phyloP scores from a whole-genome alignment of 352 stramenopile species.

The Globisporangium heterothallicum region DNA sequence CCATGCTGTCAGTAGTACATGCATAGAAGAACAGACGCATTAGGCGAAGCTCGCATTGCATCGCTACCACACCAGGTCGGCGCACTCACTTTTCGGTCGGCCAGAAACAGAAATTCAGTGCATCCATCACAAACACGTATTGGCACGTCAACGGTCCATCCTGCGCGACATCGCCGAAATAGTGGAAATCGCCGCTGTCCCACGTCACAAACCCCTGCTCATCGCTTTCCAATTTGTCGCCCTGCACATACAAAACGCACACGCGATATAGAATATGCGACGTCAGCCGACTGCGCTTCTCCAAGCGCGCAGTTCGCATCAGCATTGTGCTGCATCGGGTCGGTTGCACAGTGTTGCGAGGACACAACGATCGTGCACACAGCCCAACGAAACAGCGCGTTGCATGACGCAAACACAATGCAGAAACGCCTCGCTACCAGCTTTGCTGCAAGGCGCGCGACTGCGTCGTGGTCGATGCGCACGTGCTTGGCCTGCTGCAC shows the following conservation, averaged over 20 bases:
- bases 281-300: background rate
- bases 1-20: slow-evolving; percentile 37
- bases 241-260: too few relatives aligned
- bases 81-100: slow-evolving; percentile 48
- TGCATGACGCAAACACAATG: background rate
- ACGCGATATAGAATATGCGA: too few relatives aligned
- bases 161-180: slow-evolving; percentile 62
- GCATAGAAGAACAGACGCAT: too few relatives aligned
- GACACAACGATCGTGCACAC: too few relatives aligned
- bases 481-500: slow-evolving; percentile 31
- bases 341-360: too few relatives aligned
- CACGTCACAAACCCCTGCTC: slow-evolving; percentile 52
- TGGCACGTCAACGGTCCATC: slow-evolving; percentile 73
- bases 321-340: too few relatives aligned
- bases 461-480: slow-evolving; percentile 25
- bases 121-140: slow-evolving; percentile 87
- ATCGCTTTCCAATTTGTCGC: slow-evolving; percentile 26
- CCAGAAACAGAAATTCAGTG: slow-evolving; percentile 91
- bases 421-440: slow-evolving; percentile 29
- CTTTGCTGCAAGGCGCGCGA: slow-evolving; percentile 30
- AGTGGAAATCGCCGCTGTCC: slow-evolving; percentile 82
- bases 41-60: background rate
- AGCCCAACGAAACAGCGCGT: too few relatives aligned
- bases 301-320: background rate
- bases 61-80: background rate